Evolutionary conservation across 2,329 filamentous ascomycete genomes (phyloP).

Genomic region (Metarhizium album): DNA sequence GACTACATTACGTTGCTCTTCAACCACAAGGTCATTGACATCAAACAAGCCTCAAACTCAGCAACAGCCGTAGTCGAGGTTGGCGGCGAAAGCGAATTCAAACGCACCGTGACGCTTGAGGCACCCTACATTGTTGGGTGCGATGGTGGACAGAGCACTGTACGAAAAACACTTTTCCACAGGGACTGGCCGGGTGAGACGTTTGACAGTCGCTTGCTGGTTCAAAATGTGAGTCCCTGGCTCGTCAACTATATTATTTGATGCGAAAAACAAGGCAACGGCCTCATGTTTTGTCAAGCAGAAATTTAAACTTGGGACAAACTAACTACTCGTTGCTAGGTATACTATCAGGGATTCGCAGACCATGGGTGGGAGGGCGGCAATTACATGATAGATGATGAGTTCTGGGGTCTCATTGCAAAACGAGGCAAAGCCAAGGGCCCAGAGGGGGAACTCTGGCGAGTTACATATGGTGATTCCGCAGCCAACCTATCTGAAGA

Average conservation of each 20-base stretch:
- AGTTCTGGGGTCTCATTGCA: constrained; percentile 42
- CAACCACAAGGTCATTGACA: constrained; percentile 26
- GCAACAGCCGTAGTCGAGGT: constrained; percentile 21
- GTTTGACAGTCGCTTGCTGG: constrained; percentile 37
- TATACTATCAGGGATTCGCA: constrained; percentile 35
- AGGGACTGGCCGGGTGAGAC: constrained; percentile 35
- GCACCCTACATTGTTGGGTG: constrained; percentile 35
- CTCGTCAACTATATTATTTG: not conserved
- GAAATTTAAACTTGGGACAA: no score
- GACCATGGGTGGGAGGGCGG: constrained; percentile 30
- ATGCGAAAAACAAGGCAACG: not conserved
- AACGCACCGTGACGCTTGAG: constrained; percentile 5
- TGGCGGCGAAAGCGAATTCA: constrained; percentile 12
- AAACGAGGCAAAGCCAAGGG: constrained; percentile 31
- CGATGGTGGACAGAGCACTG: constrained; percentile 33
- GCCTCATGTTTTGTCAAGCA: no score
- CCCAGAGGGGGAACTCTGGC: constrained; percentile 30
- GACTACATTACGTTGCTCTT: constrained; percentile 25
- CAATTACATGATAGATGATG: constrained; percentile 41
- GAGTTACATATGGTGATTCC: constrained; percentile 42
- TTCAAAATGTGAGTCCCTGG: constrained; percentile 32
- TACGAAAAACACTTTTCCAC: constrained; percentile 28
- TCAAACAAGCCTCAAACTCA: constrained; percentile 22
- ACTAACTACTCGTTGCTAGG: constrained; percentile 3
- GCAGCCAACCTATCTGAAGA: constrained; percentile 29